Evolutionary conservation across 768 basidiomycete genomes (phyloP).

Genomic region (Asterophora parasitica): DNA sequence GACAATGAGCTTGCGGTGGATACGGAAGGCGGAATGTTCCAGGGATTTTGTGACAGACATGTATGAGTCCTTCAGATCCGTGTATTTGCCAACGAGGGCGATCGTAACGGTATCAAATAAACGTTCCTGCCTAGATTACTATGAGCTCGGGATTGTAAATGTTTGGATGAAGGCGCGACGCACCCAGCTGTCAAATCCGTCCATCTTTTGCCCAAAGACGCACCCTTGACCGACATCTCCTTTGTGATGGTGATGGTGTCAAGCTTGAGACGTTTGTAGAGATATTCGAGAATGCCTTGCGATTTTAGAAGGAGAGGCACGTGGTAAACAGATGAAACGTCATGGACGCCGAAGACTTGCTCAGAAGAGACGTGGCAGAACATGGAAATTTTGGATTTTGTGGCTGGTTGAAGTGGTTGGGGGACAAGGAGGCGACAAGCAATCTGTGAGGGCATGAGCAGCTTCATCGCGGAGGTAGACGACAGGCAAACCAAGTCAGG

Average conservation of each 20-base stretch:
- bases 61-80: conserved; percentile 93
- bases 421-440: conserved; percentile 85
- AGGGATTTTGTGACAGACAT: conserved; percentile 97
- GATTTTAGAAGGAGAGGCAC: conserved; percentile 89
- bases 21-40: conserved; percentile 94
- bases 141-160: neutral
- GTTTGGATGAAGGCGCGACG: conserved; percentile 17
- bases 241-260: conserved; percentile 47
- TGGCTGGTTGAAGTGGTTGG: conserved; percentile 74
- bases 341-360: conserved; percentile 93
- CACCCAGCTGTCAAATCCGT: conserved; percentile 78
- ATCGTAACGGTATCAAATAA: conserved; percentile 86
- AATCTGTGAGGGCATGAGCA: conserved; percentile 47
- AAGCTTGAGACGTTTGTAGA: conserved; percentile 79
- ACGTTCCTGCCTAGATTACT: conserved; percentile 73
- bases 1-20: conserved; percentile 77
- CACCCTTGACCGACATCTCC: conserved; percentile 57
- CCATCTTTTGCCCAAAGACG: conserved; percentile 71
- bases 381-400: conserved; percentile 97
- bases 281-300: conserved; percentile 87
- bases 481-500: conserved; percentile 73
- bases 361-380: conserved; percentile 93
- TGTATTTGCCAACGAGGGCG: conserved; percentile 96
- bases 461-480: neutral
- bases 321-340: conserved; percentile 95